Evolutionary conservation across 345 rosid genomes (phyloP), one percentile per base, ranked within the genome.

Genomic region (Lenwebbia sp.): DNA sequence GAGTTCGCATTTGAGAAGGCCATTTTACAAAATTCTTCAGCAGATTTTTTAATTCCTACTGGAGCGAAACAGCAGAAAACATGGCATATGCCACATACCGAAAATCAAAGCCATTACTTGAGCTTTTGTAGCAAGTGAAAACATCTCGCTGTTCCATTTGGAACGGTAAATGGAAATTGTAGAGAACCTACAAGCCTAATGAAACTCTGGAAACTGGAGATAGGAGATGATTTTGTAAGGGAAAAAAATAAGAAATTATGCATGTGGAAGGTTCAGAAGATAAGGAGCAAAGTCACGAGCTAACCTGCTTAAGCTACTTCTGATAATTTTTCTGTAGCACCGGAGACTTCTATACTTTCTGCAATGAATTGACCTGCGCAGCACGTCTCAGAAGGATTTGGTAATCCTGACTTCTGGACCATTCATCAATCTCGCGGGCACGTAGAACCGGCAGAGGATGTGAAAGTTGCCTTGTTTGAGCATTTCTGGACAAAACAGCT

Each of bases 361-460:
- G 89, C 82, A 83, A 82, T 25, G 87, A 65, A 47, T 83, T 92
- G 82, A 81, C 89, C 89, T 89, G 93, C 21, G 83, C 85, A 26
- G 95, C 97, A n/a, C 92, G 95, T 86, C 90, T 92, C 88, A 97
- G 90, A 88, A 97, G 96, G 86, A 86, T 82, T 54, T 55, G 92
- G 88, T 95, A 97, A 23, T 93, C 96, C 33, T 58, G 89, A 92
- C 97, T 94, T 91, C 95, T 93, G 26, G 99, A 96, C 99, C 98
- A 97, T 53, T 94, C 96, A 85, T 96, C 99, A 83, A 96, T 94
- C 92, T 97, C 98, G 65, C 98, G 96, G 57, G 99, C 99, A 60
- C 98, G 99, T n/a, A 97, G 95, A 89, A 97, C 98, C 10, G 98
- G 99, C 87, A 96, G 88, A 51, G 99, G 99, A 88, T 96, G 99